Conservation (phyloP, 768 basidiomycete genomes). For the Paxillus ammoniavirescens region DNA sequence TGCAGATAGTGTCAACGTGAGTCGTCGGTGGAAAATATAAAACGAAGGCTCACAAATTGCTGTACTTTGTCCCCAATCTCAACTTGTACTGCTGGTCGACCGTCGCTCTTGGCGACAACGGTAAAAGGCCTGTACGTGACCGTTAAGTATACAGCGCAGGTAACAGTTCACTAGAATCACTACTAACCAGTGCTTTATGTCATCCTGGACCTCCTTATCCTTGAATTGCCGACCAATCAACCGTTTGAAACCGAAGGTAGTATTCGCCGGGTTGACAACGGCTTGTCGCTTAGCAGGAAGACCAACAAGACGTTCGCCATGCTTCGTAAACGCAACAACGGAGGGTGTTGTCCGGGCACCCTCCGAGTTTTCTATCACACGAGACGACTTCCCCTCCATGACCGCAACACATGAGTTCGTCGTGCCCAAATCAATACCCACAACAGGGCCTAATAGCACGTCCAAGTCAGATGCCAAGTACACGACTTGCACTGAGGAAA, state of each 20-base stretch:
- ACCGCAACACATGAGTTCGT: conserved; percentile 91
- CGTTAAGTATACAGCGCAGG: not conserved
- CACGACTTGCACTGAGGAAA: not conserved
- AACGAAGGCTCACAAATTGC: conserved; percentile 58
- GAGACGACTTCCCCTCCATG: conserved; percentile 94
- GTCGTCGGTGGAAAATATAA: not conserved
- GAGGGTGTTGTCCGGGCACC: conserved; percentile 98
- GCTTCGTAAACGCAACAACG: conserved; percentile 98
- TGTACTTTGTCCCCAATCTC: conserved; percentile 85
- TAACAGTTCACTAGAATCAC: not conserved
- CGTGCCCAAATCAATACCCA: conserved; percentile 96
- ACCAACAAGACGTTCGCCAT: conserved; percentile 94
- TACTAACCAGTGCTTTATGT: conserved; percentile 78
- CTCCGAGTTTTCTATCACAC: conserved; percentile 97
- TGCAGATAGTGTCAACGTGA: conserved; percentile 32
- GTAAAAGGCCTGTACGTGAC: conserved; percentile 69
- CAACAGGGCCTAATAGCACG: conserved; percentile 63
- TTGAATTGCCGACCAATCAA: conserved; percentile 91
- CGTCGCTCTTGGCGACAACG: conserved; percentile 68
- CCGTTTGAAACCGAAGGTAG: conserved; percentile 92
- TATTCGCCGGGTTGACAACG: conserved; percentile 92
- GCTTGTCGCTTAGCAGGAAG: conserved; percentile 97
- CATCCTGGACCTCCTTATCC: conserved; percentile 92
- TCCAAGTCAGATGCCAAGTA: not conserved
- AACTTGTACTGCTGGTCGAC: conserved; percentile 78